Base-by-base conservation (phyloP, 2,329 filamentous ascomycete species). In the Pseudogymnoascus sp. region DNA sequence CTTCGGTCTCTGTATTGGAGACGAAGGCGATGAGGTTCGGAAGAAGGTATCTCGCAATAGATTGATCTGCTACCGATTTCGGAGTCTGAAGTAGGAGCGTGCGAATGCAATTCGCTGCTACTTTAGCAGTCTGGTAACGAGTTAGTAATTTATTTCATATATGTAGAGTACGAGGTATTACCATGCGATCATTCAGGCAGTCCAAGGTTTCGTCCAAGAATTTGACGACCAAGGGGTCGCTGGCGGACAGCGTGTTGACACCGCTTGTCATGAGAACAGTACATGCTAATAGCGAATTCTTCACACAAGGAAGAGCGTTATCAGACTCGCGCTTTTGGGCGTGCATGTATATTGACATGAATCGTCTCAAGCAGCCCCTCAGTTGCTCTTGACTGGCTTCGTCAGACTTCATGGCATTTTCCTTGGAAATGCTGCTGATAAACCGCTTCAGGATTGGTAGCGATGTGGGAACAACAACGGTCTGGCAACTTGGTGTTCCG, bases 401-500 rank as follows among this genome's bases (percentile, higher is more conserved):
- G 80, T 89, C 69, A 78, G 83, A 59, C 74, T 83, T 70, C 64
- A 76, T 71, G 65, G 77, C 72, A 28, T 75, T 75, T 12, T 74
- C 72, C 58, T 73, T 77, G 1, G 86, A 84, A 71, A 96, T 88
- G 70, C 86, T 90, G 49, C 84, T 85, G 65, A 97, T 83, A 74
- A 99, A 99, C 31, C 93, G 87, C 74, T 96, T 93, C 73, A 99
- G 87, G 41, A 93, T 96, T 0, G 95, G 91, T 14, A 99, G 82
- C 2, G 92, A 88, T 75, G 96, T 90, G 0, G 95, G 93, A 0
- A 97, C 88, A 33, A 97, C 91, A 38, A 91, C 83, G 25, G 90
- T 85, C 75, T 99, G 96, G 71, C 93, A 97, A 9, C 86, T 82
- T 0, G 90, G 88, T 0, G 92, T 97, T 12, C 90, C 89, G 11